Percentiles rank a stretch among this genome's conserved stretches.
Evolutionary conservation across 192 early-diverging fungal genomes (phyloP).

Genomic region (Physocladia obscura): DNA sequence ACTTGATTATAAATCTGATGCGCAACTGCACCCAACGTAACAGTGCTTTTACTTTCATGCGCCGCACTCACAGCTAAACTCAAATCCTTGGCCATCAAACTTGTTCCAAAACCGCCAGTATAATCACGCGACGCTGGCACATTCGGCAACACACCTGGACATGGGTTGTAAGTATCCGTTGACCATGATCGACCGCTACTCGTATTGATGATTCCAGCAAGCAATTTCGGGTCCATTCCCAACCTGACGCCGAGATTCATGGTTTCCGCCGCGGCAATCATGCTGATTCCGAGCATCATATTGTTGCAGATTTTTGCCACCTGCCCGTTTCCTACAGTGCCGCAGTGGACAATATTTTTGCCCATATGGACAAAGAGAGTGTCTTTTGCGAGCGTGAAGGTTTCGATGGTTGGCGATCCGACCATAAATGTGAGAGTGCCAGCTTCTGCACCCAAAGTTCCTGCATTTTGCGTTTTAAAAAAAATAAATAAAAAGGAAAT

Average conservation of each 20-base stretch:
- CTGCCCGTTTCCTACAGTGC: conserved; percentile 79
- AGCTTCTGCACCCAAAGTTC: conserved; percentile 79
- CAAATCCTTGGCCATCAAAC: conserved; percentile 92
- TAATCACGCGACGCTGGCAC: conserved; percentile 80
- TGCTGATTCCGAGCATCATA: conserved; percentile 89
- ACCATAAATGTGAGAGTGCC: conserved; percentile 98
- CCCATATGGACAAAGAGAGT: conserved; percentile 69
- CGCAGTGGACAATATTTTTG: conserved; percentile 86
- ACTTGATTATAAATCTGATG: conserved; percentile 82
- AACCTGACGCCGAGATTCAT: conserved; percentile 86
- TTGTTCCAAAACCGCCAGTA: conserved; percentile 85
- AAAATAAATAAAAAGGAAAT: too few relatives aligned
- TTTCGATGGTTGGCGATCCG: conserved; percentile 58
- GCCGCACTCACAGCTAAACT: conserved; percentile 86
- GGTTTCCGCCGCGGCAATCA: conserved; percentile 89
- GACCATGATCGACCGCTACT: conserved; percentile 90
- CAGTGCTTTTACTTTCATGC: conserved; percentile 65
- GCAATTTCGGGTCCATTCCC: conserved; percentile 83
- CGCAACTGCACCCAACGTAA: conserved; percentile 72
- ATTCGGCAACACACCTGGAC: conserved; percentile 75
- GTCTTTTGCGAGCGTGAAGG: conserved; percentile 66
- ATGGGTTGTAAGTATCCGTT: conserved; percentile 89
- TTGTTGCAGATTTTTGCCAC: conserved; percentile 98
- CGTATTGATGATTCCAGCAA: conserved; percentile 85
- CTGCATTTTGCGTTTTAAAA: conserved; percentile 46